Conservation (phyloP, 805 yeast genomes). For the Metschnikowia corniflorae region DNA sequence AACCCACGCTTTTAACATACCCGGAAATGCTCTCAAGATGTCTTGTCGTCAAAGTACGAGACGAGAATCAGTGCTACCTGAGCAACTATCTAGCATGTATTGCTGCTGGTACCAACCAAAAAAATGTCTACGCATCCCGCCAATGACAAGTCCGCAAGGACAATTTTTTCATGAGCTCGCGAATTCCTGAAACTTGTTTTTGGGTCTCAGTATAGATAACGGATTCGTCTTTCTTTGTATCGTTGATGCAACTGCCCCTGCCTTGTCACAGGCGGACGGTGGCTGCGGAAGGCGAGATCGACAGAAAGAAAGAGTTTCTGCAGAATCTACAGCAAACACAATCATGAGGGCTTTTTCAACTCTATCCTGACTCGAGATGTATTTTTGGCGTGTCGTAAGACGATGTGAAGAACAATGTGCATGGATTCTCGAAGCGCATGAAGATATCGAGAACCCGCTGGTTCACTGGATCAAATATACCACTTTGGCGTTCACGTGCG, state of each 20-base stretch:
- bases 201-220: constrained; percentile 81
- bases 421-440: constrained; percentile 20
- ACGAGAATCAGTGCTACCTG: constrained; percentile 46
- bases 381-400: constrained; percentile 50
- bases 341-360: constrained; percentile 42
- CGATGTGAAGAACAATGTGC: constrained; percentile 36
- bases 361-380: constrained; percentile 53
- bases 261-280: constrained; percentile 42
- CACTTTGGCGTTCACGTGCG: constrained; percentile 40
- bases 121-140: constrained; percentile 57
- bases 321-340: constrained; percentile 23
- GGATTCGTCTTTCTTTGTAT: constrained; percentile 63
- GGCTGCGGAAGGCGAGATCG: constrained; percentile 15
- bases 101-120: constrained; percentile 20
- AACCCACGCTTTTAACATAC: constrained; percentile 33
- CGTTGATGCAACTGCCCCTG: constrained; percentile 39
- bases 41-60: constrained; percentile 62
- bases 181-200: constrained; percentile 53
- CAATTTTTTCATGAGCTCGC: constrained; percentile 68
- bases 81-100: constrained; percentile 25
- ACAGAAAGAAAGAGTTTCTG: constrained; percentile 21
- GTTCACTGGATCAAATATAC: constrained; percentile 43
- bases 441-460: constrained; percentile 22
- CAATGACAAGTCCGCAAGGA: constrained; percentile 70
- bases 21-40: constrained; percentile 43